Base-by-base conservation (phyloP, 2,329 filamentous ascomycete genomes). In the Tolypocladium inflatum region DNA sequence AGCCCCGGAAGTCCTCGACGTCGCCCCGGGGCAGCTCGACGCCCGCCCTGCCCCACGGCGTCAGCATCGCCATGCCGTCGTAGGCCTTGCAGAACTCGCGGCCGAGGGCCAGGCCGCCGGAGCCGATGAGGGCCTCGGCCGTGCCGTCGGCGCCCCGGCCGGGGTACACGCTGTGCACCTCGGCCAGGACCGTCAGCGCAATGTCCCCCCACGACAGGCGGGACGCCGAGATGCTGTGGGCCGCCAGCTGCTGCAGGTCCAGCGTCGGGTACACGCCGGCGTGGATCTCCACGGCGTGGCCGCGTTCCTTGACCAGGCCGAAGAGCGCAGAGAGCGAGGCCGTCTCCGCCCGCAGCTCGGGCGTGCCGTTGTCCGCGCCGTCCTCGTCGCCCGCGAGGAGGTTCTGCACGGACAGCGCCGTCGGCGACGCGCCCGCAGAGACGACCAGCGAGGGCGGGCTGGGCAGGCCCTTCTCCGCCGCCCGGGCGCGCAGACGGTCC, bases 161-260 rank as follows among this genome's bases (percentile, higher is more conserved):
- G 0, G 82, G 78, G 67, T 94, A 94, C 1, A 87, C 68, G 57
- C 83, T 86, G 41, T 83, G 82, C 0, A 93, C 82, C 68, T 94
- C 89, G 0, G 85, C 83, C n/a, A 92, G 72, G 11, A 92, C 78
- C 0, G 81, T 84, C 38, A 91, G 73, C 1, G 82, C 88, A 37
- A 93, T 78, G 63, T 86, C 81, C 3, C 77, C 70, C 61, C 78
- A 77, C 17, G 76, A 78, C 9, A 83, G 73, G 7, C 65, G 70
- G 26, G 67, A 67, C 4, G 70, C 62, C 42, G 77, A 63, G 50
- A 77, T 67, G 4, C 88, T 85, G 64, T 87, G 83, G 0, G 89
- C 90, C 1, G 88, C 86, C 2, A 93, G 76, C 70, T 94, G 90
- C 69, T 94, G 90, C 64, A 92, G 77, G 69, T 94, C 90, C 10